Evolutionary conservation across 2,329 filamentous ascomycete species (phyloP).

Genomic region (Exophiala alcalophila): DNA sequence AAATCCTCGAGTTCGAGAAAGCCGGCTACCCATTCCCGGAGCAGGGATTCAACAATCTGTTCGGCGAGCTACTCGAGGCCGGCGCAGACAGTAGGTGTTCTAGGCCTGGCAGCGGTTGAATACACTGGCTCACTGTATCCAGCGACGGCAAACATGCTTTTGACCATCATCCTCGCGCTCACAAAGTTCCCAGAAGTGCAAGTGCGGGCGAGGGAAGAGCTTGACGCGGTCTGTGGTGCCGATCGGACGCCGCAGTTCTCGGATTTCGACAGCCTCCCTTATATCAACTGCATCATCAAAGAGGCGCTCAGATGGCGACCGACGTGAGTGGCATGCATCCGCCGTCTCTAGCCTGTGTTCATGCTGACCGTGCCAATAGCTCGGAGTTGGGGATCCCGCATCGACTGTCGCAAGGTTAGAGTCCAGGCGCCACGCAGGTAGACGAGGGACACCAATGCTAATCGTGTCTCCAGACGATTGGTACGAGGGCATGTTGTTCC

Average conservation of each 20-base stretch:
- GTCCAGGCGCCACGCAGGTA: not conserved
- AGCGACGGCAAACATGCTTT: slow-evolving; percentile 47
- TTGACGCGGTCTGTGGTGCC: slow-evolving; percentile 40
- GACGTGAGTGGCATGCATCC: slow-evolving; percentile 36
- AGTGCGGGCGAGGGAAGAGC: slow-evolving; percentile 43
- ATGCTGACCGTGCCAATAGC: too few relatives aligned
- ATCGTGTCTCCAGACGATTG: slow-evolving; percentile 41
- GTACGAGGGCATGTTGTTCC: slow-evolving; percentile 47
- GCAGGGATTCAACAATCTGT: slow-evolving; percentile 20
- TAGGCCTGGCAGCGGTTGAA: too few relatives aligned
- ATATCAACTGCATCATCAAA: slow-evolving; percentile 34
- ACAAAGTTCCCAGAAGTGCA: slow-evolving; percentile 47
- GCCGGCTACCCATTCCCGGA: slow-evolving; percentile 16
- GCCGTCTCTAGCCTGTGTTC: not conserved
- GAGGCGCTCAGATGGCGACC: slow-evolving; percentile 41
- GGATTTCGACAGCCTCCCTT: slow-evolving; percentile 34
- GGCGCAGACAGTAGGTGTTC: slow-evolving; percentile 39
- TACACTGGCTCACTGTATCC: not conserved
- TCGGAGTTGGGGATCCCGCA: slow-evolving; percentile 46
- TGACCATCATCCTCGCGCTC: slow-evolving; percentile 50
- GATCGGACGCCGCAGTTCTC: slow-evolving; percentile 34
- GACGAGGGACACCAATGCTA: not conserved
- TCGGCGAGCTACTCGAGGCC: slow-evolving; percentile 15
- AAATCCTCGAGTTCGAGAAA: slow-evolving; percentile 29
- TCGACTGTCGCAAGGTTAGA: slow-evolving; percentile 43